A percentile compares a stretch with the other conserved stretches of the same genome.
Evolutionary conservation across 2,329 filamentous ascomycete species (phyloP).

Genomic region (Arthrinium phaeospermum): DNA sequence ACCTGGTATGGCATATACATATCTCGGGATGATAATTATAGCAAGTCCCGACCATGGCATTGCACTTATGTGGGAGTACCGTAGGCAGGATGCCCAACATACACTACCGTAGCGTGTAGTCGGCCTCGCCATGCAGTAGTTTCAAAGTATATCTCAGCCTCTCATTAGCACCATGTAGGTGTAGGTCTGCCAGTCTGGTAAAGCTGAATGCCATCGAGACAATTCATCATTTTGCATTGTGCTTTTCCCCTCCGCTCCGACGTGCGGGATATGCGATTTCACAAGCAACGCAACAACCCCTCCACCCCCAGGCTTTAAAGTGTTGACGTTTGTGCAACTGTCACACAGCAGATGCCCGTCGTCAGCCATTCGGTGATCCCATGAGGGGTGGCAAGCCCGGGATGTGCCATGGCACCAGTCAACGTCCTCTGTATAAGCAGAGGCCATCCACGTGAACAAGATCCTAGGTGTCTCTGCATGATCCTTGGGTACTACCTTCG

Average conservation of each 20-base stretch:
- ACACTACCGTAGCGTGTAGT: slow-evolving; percentile 1
- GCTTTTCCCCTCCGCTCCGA: background rate
- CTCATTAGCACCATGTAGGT: slow-evolving; percentile 11
- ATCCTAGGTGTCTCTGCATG: slow-evolving; percentile 19
- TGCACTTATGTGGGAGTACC: background rate
- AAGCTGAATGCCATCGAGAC: background rate
- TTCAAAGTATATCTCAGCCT: slow-evolving; percentile 16
- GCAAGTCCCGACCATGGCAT: background rate
- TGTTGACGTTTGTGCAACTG: slow-evolving; percentile 16
- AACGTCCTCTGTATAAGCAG: slow-evolving; percentile 16
- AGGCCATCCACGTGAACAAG: slow-evolving; percentile 18
- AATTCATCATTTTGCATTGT: background rate
- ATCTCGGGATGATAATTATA: slow-evolving; percentile 8
- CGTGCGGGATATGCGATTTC: background rate
- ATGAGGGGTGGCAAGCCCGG: slow-evolving; percentile 18
- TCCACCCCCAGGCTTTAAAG: background rate
- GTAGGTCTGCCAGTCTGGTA: background rate
- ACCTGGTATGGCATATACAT: background rate
- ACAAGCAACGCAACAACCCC: background rate
- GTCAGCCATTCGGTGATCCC: slow-evolving; percentile 19
- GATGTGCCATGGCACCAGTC: slow-evolving; percentile 21
- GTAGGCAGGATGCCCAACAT: background rate
- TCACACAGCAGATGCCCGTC: slow-evolving; percentile 15
- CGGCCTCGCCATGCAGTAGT: slow-evolving; percentile 15
- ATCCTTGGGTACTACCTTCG: slow-evolving; percentile 15